A percentile compares a stretch with the other conserved stretches of the same genome.
phyloP scores from a whole-genome alignment of 305 asterid genomes.

The Fraxinus baroniana region DNA sequence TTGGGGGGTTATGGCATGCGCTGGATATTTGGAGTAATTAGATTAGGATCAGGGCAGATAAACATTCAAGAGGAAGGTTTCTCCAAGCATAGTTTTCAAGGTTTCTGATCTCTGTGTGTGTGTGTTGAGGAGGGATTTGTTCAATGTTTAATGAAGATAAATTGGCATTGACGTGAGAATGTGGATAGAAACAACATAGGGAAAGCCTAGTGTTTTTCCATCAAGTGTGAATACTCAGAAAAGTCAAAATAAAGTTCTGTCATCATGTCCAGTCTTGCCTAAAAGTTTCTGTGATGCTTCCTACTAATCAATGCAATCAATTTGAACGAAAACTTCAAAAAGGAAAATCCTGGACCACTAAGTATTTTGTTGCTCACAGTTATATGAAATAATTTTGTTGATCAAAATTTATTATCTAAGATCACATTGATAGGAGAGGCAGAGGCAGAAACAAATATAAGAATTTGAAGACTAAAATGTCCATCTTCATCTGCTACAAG shows the following conservation, averaged over 20 bases:
- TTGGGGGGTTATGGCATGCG: not conserved
- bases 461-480: not conserved
- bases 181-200: not conserved
- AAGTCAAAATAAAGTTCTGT: not conserved
- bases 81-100: slow-evolving; percentile 2
- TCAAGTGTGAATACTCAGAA: not conserved
- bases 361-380: not conserved
- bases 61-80: not conserved
- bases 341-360: not conserved
- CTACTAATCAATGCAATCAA: not conserved
- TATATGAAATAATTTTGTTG: not conserved
- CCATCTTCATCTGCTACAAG: not conserved
- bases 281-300: not conserved
- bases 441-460: not conserved
- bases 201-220: not conserved
- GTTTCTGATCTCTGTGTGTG: not conserved
- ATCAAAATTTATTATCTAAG: not conserved
- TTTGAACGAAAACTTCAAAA: not conserved
- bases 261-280: not conserved
- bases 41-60: not conserved
- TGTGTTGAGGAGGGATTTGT: not conserved
- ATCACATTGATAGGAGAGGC: not conserved
- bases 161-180: not conserved
- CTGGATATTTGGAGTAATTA: not conserved
- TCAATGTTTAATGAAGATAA: not conserved